Evolutionary conservation across 1,139 yeast genomes (phyloP), one percentile per base, ranked within the genome.

Genomic region (Suhomyces guaymorum): DNA sequence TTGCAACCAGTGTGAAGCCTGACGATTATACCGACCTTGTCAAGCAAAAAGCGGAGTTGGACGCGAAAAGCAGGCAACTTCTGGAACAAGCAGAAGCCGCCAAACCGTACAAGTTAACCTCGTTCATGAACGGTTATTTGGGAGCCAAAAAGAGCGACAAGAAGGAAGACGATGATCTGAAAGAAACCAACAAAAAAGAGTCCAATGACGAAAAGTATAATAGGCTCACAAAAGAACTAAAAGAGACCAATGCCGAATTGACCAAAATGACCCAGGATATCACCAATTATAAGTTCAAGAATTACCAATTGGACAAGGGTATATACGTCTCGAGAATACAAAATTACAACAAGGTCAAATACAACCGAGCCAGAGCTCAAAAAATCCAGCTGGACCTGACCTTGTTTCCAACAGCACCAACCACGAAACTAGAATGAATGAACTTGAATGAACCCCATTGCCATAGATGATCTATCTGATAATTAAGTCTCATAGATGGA

Each of bases 351-450:
- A 66, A 69, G 41, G 68, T 67, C 12, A 69, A 61, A 44, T 52
- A 55, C 22, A 58, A 62, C 27, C 63, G 63, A 41, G 66, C 62
- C 45, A 54, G 71, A 24, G 59, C 61, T 19, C 69, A 71, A 36
- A 60, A 73, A 45, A 55, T 73, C 26, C 57, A 57, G 12, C 41
- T 28, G 35, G 62, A 63, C 30, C 72, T 73, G 15, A 60, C 65
- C 2, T 62, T 68, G 42, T 81, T 82, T 49, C 90, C 90, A 0
- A 46, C 63, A n/a, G 81, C 59, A 1, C 87, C 87, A 4, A 62
- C 52, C 9, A 42, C 36, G 8, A 37, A 38, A 24, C 21, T 43
- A 10, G 37, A 26, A 3, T 39, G 25, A 18, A 11, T 29, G 20
- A n/a, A n/a, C n/a, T n/a, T n/a, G n/a, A n/a, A n/a, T n/a, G n/a